These are phyloP conservation scores for Trichoderma asperellum DNA, from an alignment of 2,329 filamentous ascomycete species.

Conservation along the genomic window DNA sequence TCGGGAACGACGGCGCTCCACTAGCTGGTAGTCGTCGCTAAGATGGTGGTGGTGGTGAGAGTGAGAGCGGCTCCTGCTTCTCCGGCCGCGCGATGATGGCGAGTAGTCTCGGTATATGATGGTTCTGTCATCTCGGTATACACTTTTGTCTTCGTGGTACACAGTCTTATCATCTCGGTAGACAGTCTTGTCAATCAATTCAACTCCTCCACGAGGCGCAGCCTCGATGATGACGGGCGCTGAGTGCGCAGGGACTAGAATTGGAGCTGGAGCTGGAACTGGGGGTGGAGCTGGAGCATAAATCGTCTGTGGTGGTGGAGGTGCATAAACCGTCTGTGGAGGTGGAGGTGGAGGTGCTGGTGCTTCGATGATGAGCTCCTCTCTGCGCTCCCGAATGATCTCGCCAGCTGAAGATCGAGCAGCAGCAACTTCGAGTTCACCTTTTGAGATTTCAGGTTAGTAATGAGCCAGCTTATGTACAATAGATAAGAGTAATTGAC, in stretches of 20 bases:
- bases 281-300: neutral
- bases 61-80: conserved; percentile 36
- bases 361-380: conserved; percentile 47
- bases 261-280: neutral
- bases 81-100: conserved; percentile 47
- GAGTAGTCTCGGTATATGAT: conserved; percentile 53
- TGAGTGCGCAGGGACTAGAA: neutral
- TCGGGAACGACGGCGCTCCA: conserved; percentile 47
- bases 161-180: conserved; percentile 39
- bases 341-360: conserved; percentile 32
- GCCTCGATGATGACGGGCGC: conserved; percentile 42
- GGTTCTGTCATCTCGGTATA: conserved; percentile 50
- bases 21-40: conserved; percentile 36
- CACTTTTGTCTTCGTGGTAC: conserved; percentile 46
- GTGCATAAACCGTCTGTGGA: conserved; percentile 33
- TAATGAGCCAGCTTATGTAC: conserved; percentile 26
- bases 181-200: conserved; percentile 53
- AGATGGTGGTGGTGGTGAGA: conserved; percentile 41
- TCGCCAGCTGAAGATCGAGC: conserved; percentile 53
- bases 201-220: conserved; percentile 41
- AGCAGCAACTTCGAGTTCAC: conserved; percentile 50
- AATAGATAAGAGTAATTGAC: conserved; percentile 35
- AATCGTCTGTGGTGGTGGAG: conserved; percentile 34
- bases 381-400: conserved; percentile 52
- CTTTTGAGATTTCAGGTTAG: conserved; percentile 35